phyloP scores from a whole-genome alignment of 1,139 yeast species.

The Trichomonascaceae sp. region DNA sequence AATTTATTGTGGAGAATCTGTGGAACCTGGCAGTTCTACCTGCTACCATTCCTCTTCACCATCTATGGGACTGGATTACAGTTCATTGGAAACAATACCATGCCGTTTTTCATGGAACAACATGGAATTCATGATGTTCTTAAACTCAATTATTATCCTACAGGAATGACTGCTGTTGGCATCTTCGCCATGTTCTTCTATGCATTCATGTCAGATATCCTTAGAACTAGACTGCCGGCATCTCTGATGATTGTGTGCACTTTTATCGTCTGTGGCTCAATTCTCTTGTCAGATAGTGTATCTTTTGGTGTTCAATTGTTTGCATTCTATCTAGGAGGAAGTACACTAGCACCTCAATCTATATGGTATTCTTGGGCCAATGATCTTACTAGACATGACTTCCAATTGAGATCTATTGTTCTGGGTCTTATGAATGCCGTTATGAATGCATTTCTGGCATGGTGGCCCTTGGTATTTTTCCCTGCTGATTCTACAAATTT shows the following conservation, averaged over 20 bases:
- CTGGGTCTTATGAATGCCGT: conserved; percentile 9
- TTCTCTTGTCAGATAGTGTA: conserved; percentile 3
- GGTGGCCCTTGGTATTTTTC: conserved; percentile 10
- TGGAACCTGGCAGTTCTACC: conserved; percentile 9
- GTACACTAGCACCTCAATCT: conserved; percentile 7
- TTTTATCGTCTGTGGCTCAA: conserved; percentile 7
- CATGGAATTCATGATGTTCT: conserved; percentile 6
- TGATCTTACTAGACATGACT: conserved; percentile 5
- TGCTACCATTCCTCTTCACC: conserved; percentile 7
- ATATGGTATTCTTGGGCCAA: conserved; percentile 10
- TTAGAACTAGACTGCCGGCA: conserved; percentile 5
- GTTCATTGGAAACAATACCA: conserved; percentile 7
- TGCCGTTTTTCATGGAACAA: conserved; percentile 8
- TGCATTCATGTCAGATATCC: conserved; percentile 5
- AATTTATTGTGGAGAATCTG: conserved; percentile 1
- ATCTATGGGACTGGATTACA: conserved; percentile 3
- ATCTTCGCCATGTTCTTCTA: conserved; percentile 1
- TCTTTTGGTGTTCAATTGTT: conserved; percentile 7
- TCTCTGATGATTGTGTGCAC: conserved; percentile 7
- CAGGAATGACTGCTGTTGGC: conserved; percentile 7
- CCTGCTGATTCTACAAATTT: conserved; percentile 9
- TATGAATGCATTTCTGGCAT: conserved; percentile 9
- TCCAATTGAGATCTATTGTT: conserved; percentile 7
- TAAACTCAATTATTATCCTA: conserved; percentile 6
- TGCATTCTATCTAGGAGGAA: conserved; percentile 10